Evolutionary conservation across 305 asterid species (phyloP).

Genomic region (Salvia sclarea): DNA sequence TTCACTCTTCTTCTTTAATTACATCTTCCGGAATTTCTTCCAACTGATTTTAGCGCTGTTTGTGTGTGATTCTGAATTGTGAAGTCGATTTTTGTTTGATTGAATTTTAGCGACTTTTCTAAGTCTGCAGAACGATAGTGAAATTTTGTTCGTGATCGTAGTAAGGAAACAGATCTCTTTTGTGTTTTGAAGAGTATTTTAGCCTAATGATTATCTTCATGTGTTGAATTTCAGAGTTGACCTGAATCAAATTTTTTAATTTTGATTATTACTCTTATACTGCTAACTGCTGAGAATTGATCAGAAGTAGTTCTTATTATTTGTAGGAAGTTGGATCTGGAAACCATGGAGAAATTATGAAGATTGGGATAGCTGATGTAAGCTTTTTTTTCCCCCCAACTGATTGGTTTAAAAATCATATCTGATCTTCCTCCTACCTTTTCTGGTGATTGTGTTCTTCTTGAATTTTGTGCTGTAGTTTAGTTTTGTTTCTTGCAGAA

Average conservation of each 20-base stretch:
- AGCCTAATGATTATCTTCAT: not conserved
- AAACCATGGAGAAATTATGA: slow-evolving; percentile 7
- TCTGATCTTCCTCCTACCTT: not conserved
- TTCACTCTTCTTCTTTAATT: not conserved
- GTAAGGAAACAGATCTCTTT: not conserved
- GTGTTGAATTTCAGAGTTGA: slow-evolving; percentile 20
- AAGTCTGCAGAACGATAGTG: not conserved
- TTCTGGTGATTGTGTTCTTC: not conserved
- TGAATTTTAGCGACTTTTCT: not conserved
- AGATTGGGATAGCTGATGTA: not conserved
- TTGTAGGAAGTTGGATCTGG: slow-evolving; percentile 22
- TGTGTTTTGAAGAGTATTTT: not conserved
- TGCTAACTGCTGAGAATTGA: not conserved
- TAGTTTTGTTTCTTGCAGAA: not conserved
- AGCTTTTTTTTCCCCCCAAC: not conserved
- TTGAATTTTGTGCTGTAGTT: not conserved
- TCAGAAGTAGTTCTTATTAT: not conserved
- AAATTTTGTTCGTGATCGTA: slow-evolving; percentile 9
- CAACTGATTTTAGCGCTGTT: not conserved
- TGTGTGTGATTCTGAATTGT: slow-evolving; percentile 4
- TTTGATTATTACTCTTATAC: slow-evolving; percentile 3
- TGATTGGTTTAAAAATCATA: too few species aligned
- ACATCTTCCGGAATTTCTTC: not conserved
- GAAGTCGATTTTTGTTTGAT: not conserved
- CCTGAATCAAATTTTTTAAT: not conserved